Evolutionary conservation across 2,329 filamentous ascomycete species (phyloP), one percentile per base, ranked within the genome.

Genomic region (Ophiosphaerella herpotricha): DNA sequence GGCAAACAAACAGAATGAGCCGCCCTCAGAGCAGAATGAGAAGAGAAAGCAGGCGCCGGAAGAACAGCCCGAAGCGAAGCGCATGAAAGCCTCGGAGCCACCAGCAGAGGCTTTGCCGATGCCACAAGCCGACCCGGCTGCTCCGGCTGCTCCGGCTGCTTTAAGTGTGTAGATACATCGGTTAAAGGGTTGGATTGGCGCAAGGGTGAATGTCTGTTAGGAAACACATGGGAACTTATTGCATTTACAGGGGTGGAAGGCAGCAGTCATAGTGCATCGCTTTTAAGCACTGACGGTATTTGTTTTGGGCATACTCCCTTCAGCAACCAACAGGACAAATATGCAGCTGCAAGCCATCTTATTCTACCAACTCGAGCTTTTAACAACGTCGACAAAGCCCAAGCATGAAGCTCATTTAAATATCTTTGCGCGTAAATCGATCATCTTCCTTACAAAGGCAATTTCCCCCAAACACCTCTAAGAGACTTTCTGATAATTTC

Each of bases 51-150:
- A 43, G 5, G 46, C 53, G 13, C 26, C 39, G 8, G 52, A 62
- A n/a, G 50, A 59, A 3, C 47, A 60, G 33, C 54, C 57, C 5
- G 57, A 58, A 23, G 55, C 61, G 2, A 72, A 72, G 52, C 54
- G 68, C 3, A 48, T 67, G 24, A 72, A 65, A 38, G 41, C 65
- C 1, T 57, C 64, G 0, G 67, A 67, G 5, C 26, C 43, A 42
- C n/a, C 16, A 23, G 16, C 21, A 7, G 43, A 46, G 18, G 16
- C 43, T 29, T 18, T 29, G 8, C n/a, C 39, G 4, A n/a, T 39
- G 23, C 35, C 3, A 7, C 42, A 45, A 14, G 8, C 21, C 14
- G 42, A 45, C 18, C 8, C 12, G 4, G 39, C 31, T 41, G 21
- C 31, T 18, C 8, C 12, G 4, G 39, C 31, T 41, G 21, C 31